A percentile compares a stretch with the other conserved stretches of the same genome.
phyloP scores from a whole-genome alignment of 805 yeast species.

The Candida silvatica region DNA sequence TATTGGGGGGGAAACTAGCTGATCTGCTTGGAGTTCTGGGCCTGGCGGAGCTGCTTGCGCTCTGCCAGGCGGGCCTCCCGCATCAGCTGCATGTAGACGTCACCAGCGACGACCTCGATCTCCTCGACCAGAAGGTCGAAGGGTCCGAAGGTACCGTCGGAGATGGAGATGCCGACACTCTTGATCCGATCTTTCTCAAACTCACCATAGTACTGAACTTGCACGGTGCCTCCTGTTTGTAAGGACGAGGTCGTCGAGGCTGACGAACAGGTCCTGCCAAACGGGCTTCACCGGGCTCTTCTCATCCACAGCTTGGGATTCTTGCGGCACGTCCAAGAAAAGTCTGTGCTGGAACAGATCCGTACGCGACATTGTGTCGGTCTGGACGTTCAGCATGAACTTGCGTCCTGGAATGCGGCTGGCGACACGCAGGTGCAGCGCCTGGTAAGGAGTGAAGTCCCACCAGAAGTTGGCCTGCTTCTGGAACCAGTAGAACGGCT shows the following conservation, averaged over 20 bases:
- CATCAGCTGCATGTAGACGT: constrained; percentile 35
- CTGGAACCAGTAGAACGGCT: constrained; percentile 28
- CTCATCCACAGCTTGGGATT: neutral
- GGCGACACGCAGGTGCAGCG: constrained; percentile 60
- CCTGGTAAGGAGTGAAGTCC: constrained; percentile 62
- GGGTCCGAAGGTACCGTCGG: constrained; percentile 75
- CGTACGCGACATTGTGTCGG: constrained; percentile 68
- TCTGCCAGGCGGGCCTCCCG: constrained; percentile 24
- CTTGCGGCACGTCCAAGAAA: constrained; percentile 33
- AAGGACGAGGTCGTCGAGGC: constrained; percentile 70
- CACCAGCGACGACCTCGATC: constrained; percentile 60
- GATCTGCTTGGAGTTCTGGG: no score
- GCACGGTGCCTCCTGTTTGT: constrained; percentile 64
- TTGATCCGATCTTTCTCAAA: constrained; percentile 58
- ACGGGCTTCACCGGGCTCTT: constrained; percentile 14
- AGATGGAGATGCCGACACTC: constrained; percentile 69
- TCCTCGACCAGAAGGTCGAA: constrained; percentile 61
- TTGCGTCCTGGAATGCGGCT: constrained; percentile 51
- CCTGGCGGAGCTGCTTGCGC: no score
- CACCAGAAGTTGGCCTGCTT: constrained; percentile 38
- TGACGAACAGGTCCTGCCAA: constrained; percentile 80
- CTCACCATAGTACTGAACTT: constrained; percentile 44
- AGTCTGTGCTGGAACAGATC: constrained; percentile 79
- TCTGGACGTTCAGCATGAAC: constrained; percentile 73
- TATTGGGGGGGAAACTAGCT: no score